phyloP scores from a whole-genome alignment of 495 filamentous ascomycete genomes.

The Diplogelasinospora grovesii region DNA sequence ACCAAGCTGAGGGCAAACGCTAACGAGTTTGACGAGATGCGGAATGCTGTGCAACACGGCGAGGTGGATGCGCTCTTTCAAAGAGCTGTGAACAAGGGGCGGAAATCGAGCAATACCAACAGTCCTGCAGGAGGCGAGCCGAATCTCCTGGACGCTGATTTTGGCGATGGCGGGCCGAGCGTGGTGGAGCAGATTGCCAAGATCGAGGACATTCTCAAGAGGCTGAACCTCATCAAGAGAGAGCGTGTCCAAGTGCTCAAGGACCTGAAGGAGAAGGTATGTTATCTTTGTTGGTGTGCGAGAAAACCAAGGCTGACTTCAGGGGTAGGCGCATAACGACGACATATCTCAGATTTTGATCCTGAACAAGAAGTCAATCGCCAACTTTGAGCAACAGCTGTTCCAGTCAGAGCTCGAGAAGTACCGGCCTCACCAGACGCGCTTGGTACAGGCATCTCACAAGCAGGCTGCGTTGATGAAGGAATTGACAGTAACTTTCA shows the following conservation, averaged over 20 bases:
- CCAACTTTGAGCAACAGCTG: conserved; percentile 79
- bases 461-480: conserved; percentile 93
- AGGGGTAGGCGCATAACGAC: conserved; percentile 74
- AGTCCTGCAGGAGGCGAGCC: conserved; percentile 61
- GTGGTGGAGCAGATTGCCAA: conserved; percentile 84
- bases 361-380: conserved; percentile 90
- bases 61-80: conserved; percentile 88
- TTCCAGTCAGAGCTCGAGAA: conserved; percentile 95
- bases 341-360: conserved; percentile 97
- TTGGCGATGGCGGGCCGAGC: conserved; percentile 67
- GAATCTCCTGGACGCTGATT: conserved; percentile 84
- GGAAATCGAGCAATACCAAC: conserved; percentile 43
- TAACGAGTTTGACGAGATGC: conserved; percentile 91
- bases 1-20: conserved; percentile 77
- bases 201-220: conserved; percentile 89
- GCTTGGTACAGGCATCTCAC: conserved; percentile 84
- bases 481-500: conserved; percentile 84
- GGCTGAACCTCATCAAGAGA: conserved; percentile 81
- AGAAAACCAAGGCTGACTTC: conserved; percentile 19
- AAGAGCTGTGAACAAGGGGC: conserved; percentile 62
- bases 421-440: conserved; percentile 86
- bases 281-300: conserved; percentile 7
- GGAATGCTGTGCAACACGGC: conserved; percentile 76
- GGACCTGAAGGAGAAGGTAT: conserved; percentile 93
- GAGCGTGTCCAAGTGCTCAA: conserved; percentile 88